Evolutionary conservation across 2,329 filamentous ascomycete genomes (phyloP), one percentile per base, ranked within the genome.

Genomic region (Setomelanomma holmii): DNA sequence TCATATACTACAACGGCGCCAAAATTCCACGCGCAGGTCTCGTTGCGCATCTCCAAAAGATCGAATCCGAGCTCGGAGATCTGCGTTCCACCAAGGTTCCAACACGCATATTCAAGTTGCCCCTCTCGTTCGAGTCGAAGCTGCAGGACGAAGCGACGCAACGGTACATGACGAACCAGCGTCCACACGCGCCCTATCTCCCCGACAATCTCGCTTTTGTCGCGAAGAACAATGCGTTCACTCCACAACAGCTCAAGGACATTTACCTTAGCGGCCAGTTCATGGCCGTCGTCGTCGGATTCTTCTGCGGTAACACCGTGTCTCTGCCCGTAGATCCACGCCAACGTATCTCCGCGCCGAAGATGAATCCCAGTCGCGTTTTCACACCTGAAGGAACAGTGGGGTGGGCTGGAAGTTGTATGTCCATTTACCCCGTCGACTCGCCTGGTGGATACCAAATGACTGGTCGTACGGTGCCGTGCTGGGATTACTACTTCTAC

Each of bases 181-280:
- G 86, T 5, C 79, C 82, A 1, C 80, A 85, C 42, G 86, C 86
- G 0, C 80, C 83, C 0, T 89, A 86, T 63, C 76, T 88, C 0
- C 86, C 86, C 0, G 83, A 84, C 58, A 87, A 87, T 47, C 76
- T 87, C 35, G 77, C 81, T 1, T 89, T 88, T 49, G 75, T 78
- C 1, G 81, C 81, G 1, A 79, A 79, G 56, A 84, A 82, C 66
- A 84, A 84, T 56, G 82, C 79, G 3, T 79, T 85, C 51, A 73
- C 77, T 3, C 67, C 75, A 1, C 72, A 79, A 36, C 77, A 83
- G 51, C 71, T 84, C 3, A 77, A 80, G 36, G 72, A 80, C 2
- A 82, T 84, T 40, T 81, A 81, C 55, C 74, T 83, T 6, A 80
- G 72, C 3, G 78, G 79, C 21, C 76, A 76, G 6, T 77, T 83